Conservation (phyloP, 2,329 filamentous ascomycete genomes). For the Didymella exigua region DNA sequence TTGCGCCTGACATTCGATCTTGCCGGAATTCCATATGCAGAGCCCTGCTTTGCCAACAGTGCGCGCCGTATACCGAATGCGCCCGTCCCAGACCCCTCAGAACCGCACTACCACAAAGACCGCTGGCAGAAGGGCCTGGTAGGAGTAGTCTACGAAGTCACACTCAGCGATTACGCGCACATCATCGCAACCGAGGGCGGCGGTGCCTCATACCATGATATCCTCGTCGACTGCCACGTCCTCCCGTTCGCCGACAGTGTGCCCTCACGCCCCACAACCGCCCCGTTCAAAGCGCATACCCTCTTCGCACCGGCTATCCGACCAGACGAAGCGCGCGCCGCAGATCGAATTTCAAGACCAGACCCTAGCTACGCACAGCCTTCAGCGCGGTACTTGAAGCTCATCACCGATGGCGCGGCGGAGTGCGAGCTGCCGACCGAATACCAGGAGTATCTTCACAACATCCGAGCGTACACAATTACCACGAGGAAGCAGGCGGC, state of each 20-base stretch:
- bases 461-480: constrained; percentile 71
- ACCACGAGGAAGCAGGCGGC: constrained; percentile 70
- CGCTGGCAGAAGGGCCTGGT: constrained; percentile 82
- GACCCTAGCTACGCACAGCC: constrained; percentile 78
- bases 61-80: constrained; percentile 57
- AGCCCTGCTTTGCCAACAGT: constrained; percentile 92
- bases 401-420: constrained; percentile 76
- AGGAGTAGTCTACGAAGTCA: constrained; percentile 96
- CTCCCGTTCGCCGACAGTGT: constrained; percentile 66
- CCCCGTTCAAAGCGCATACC: constrained; percentile 81
- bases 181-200: constrained; percentile 93
- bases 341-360: constrained; percentile 61
- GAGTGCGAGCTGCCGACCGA: constrained; percentile 81
- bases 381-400: constrained; percentile 79
- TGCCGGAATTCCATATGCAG: constrained; percentile 80
- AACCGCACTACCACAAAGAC: constrained; percentile 57
- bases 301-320: constrained; percentile 68
- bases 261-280: constrained; percentile 65
- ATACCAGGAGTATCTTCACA: constrained; percentile 75
- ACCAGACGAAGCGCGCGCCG: constrained; percentile 27
- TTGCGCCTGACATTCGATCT: constrained; percentile 84
- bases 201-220: constrained; percentile 81
- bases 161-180: constrained; percentile 75
- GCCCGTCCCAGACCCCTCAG: constrained; percentile 34
- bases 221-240: constrained; percentile 77